Conservation (phyloP, 306 rosid genomes). For the Mimosa bimucronata region DNA sequence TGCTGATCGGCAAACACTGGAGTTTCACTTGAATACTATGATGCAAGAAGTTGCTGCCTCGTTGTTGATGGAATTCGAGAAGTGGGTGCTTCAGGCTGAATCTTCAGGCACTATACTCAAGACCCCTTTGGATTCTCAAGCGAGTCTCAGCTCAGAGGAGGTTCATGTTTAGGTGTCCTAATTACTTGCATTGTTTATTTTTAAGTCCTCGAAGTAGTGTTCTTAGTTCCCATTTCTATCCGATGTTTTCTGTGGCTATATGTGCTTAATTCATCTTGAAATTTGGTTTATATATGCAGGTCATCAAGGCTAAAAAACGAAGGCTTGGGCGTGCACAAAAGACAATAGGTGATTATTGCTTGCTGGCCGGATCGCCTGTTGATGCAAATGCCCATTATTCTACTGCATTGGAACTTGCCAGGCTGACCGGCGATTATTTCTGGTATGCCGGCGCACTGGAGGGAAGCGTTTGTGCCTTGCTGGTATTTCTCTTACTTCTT, state of each 20-base stretch:
- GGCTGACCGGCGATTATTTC: slow-evolving; percentile 90
- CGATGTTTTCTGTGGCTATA: slow-evolving; percentile 5
- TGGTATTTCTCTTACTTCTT: slow-evolving; percentile 53
- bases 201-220: slow-evolving; percentile 5
- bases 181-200: slow-evolving; percentile 36
- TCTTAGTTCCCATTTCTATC: slow-evolving; percentile 13
- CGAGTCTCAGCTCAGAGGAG: slow-evolving; percentile 99
- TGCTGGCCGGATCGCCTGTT: slow-evolving; percentile 95
- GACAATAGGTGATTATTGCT: slow-evolving; percentile 95
- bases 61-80: slow-evolving; percentile 92
- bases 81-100: slow-evolving; percentile 97
- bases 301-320: slow-evolving; percentile 92
- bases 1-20: slow-evolving; percentile 79
- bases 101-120: slow-evolving; percentile 95
- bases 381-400: slow-evolving; percentile 95
- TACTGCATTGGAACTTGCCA: slow-evolving; percentile 86
- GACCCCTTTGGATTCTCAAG: slow-evolving; percentile 98
- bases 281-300: slow-evolving; percentile 55
- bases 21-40: slow-evolving; percentile 90
- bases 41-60: slow-evolving; percentile 97
- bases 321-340: slow-evolving; percentile 98
- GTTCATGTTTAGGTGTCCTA: slow-evolving; percentile 99
- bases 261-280: slow-evolving; percentile 31
- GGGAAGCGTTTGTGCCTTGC: slow-evolving; percentile 92
- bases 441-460: slow-evolving; percentile 98